Evolutionary conservation across 2,329 filamentous ascomycete species (phyloP).

Genomic region (Hypoxylon sp.): DNA sequence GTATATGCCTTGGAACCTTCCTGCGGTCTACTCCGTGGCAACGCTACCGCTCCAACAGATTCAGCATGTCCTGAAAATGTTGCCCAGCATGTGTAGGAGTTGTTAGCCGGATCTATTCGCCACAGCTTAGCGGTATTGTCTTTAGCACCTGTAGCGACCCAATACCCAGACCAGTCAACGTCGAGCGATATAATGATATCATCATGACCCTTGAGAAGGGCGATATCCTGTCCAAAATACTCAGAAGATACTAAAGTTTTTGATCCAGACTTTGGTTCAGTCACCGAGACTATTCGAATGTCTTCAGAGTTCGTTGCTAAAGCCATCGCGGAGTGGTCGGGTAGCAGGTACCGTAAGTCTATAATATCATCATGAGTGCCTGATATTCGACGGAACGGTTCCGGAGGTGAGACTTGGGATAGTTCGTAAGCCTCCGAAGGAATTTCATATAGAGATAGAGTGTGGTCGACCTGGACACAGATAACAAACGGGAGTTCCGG

Average conservation of each 20-base stretch:
- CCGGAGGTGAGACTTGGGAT: constrained; percentile 58
- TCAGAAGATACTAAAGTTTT: constrained; percentile 55
- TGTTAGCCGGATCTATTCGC: constrained; percentile 82
- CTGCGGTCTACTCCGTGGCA: constrained; percentile 79
- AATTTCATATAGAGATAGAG: constrained; percentile 78
- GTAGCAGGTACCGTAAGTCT: constrained; percentile 88
- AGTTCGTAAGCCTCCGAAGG: constrained; percentile 59
- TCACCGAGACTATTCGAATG: constrained; percentile 85
- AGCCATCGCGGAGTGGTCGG: constrained; percentile 85
- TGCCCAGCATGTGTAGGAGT: constrained; percentile 83
- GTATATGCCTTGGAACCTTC: constrained; percentile 78
- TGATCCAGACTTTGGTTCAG: constrained; percentile 56
- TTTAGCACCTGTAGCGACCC: constrained; percentile 96
- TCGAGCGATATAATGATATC: constrained; percentile 97
- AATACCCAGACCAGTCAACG: constrained; percentile 96
- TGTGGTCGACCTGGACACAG: constrained; percentile 90
- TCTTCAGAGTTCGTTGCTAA: constrained; percentile 97
- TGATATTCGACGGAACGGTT: constrained; percentile 83
- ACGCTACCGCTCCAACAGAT: constrained; percentile 88
- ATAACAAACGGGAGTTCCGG: constrained; percentile 78
- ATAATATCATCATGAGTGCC: constrained; percentile 99
- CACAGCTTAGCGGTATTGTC: constrained; percentile 95
- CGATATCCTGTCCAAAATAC: constrained; percentile 93
- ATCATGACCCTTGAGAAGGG: constrained; percentile 87
- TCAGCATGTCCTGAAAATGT: constrained; percentile 93